A percentile compares a stretch with the other conserved stretches of the same genome.
Evolutionary conservation across 2,329 filamentous ascomycete genomes (phyloP).

Genomic region (Epichloe sp.): DNA sequence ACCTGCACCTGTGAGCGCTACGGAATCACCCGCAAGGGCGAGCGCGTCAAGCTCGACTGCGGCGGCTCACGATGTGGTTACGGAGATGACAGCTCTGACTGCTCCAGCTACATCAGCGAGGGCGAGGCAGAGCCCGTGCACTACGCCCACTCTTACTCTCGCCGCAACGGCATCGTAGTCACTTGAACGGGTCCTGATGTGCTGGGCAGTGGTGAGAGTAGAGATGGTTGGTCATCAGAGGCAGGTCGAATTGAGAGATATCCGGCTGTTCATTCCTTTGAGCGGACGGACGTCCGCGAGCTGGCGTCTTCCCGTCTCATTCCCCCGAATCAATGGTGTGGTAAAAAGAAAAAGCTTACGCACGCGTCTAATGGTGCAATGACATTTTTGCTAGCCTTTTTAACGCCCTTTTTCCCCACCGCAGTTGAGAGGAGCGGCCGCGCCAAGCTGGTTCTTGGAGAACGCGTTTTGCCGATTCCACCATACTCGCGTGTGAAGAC

Average conservation of each 20-base stretch:
- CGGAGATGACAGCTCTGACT: slow-evolving; percentile 54
- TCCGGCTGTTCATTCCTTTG: slow-evolving; percentile 23
- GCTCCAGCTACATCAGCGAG: slow-evolving; percentile 53
- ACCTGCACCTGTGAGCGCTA: slow-evolving; percentile 91
- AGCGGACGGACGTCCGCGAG: slow-evolving; percentile 13
- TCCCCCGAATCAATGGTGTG: slow-evolving; percentile 15
- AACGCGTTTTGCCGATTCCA: slow-evolving; percentile 8
- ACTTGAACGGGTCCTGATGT: slow-evolving; percentile 16
- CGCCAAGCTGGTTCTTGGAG: slow-evolving; percentile 33
- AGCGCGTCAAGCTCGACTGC: slow-evolving; percentile 92
- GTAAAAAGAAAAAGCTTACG: not conserved
- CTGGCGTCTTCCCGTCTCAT: slow-evolving; percentile 12
- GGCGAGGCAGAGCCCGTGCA: slow-evolving; percentile 38
- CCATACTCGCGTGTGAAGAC: slow-evolving; percentile 17
- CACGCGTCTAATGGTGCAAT: not conserved
- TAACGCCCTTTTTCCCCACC: slow-evolving; percentile 15
- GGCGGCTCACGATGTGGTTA: slow-evolving; percentile 80
- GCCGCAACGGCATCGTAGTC: slow-evolving; percentile 53
- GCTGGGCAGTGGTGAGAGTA: not conserved
- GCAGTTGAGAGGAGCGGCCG: slow-evolving; percentile 15
- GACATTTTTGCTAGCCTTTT: slow-evolving; percentile 10
- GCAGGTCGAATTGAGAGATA: slow-evolving; percentile 16
- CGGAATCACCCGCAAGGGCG: slow-evolving; percentile 85
- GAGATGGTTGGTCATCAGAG: slow-evolving; percentile 1
- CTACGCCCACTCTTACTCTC: slow-evolving; percentile 36